phyloP scores from a whole-genome alignment of 2,329 filamentous ascomycete species.

The Colletotrichum salicis region DNA sequence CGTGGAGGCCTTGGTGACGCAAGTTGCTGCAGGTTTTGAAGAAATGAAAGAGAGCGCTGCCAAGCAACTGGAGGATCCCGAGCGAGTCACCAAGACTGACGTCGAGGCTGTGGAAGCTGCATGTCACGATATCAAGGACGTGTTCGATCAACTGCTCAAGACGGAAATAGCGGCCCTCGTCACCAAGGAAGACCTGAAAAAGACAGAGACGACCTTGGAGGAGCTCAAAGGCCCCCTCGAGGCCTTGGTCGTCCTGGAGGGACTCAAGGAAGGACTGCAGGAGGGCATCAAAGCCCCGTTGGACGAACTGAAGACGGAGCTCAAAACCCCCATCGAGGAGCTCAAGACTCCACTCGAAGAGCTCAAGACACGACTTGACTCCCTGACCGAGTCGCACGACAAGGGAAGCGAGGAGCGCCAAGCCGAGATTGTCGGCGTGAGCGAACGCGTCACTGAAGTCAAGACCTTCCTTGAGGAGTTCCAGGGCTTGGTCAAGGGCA shows the following conservation, averaged over 20 bases:
- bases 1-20: slow-evolving; percentile 81
- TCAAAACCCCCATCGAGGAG: slow-evolving; percentile 60
- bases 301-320: slow-evolving; percentile 1
- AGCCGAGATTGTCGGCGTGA: slow-evolving; percentile 81
- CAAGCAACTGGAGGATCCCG: slow-evolving; percentile 65
- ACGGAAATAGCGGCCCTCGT: slow-evolving; percentile 78
- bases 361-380: slow-evolving; percentile 68
- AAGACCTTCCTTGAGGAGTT: slow-evolving; percentile 82
- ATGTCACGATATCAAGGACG: slow-evolving; percentile 85
- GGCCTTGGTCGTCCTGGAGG: background rate
- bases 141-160: slow-evolving; percentile 77
- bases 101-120: slow-evolving; percentile 83
- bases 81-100: slow-evolving; percentile 82
- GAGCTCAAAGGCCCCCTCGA: slow-evolving; percentile 18
- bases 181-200: slow-evolving; percentile 80
- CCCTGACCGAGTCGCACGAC: slow-evolving; percentile 77
- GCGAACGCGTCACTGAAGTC: slow-evolving; percentile 82
- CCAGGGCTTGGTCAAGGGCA: slow-evolving; percentile 78
- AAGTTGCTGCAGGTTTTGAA: slow-evolving; percentile 80
- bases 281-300: slow-evolving; percentile 20
- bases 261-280: slow-evolving; percentile 6
- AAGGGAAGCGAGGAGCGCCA: slow-evolving; percentile 87
- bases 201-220: slow-evolving; percentile 73
- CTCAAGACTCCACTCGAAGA: slow-evolving; percentile 70
- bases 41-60: slow-evolving; percentile 73